Conservation (phyloP, 2,329 filamentous ascomycete species). For the Neopestalotiopsis sp. region DNA sequence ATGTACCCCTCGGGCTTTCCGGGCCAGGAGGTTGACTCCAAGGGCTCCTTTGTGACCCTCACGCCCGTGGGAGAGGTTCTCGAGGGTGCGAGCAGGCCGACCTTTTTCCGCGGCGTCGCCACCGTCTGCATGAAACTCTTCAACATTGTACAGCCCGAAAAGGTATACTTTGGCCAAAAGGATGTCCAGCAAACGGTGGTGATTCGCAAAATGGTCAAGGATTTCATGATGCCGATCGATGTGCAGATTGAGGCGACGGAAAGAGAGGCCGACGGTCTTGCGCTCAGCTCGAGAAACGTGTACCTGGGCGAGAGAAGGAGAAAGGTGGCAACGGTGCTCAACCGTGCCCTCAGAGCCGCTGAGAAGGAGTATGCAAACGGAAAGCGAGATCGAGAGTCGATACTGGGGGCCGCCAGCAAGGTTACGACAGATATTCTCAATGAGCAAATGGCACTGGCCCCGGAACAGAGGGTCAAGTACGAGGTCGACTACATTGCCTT, state of each 20-base stretch:
- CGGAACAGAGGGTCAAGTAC: constrained; percentile 69
- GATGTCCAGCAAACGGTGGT: constrained; percentile 96
- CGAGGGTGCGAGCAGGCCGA: constrained; percentile 85
- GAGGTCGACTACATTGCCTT: constrained; percentile 94
- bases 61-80: constrained; percentile 82
- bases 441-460: constrained; percentile 66
- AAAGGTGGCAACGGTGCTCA: constrained; percentile 74
- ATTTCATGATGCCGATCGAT: constrained; percentile 81
- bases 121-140: constrained; percentile 96
- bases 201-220: constrained; percentile 83
- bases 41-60: constrained; percentile 90
- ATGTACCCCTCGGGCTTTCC: constrained; percentile 89
- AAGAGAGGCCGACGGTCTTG: constrained; percentile 81
- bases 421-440: constrained; percentile 60
- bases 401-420: constrained; percentile 74
- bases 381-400: constrained; percentile 61
- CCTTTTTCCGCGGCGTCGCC: constrained; percentile 95
- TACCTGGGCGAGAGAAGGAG: constrained; percentile 83
- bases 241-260: constrained; percentile 78
- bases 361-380: constrained; percentile 67
- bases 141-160: constrained; percentile 79
- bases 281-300: constrained; percentile 91
- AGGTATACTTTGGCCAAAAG: constrained; percentile 95
- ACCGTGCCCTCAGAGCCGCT: constrained; percentile 71
- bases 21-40: constrained; percentile 73